Evolutionary conservation across 2,329 filamentous ascomycete genomes (phyloP), one percentile per base, ranked within the genome.

Genomic region (Fusarium bulbicola): DNA sequence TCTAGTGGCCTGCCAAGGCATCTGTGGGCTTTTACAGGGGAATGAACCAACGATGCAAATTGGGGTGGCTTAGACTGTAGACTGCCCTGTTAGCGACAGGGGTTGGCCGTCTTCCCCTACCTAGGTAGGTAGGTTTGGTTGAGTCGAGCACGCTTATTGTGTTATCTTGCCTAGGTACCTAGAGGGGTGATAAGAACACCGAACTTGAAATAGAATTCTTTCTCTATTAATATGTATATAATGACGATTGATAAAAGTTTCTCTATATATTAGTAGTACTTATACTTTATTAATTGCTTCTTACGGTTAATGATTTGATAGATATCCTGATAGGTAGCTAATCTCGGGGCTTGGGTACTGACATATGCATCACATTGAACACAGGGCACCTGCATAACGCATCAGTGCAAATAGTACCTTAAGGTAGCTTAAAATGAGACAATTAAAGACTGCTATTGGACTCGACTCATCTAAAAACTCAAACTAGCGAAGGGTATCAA

Each of bases 401-500:
- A 26, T n/a, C 28, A 18, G 20, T 32, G 12, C n/a, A 30, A 9
- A n/a, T 32, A n/a, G 47, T 50, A 24, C 16, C 11, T 26, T 34
- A 14, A 45, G 18, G 24, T 45, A 37, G 21, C 20, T 34, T 34
- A 34, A 39, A 39, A 37, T 36, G 32, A 64, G 46, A 46, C 32
- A 39, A 63, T 40, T 36, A 34, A 46, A 49, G 52, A 50, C 24
- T 49, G 42, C n/a, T 58, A 63, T 50, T 60, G 36, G 62, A 74
- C 67, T 70, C 39, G 34, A 54, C 53, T 65, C 46, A 57, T 73
- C 66, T 68, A 68, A 50, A 45, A 47, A 63, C 18, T 43, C 42
- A 50, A 73, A 66, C 61, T 72, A 72, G 59, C 45, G 59, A 64
- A 75, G 73, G 73, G 73, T 75, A 75, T 75, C 73, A 75, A 75